These are phyloP conservation scores for Sporisorium sorghi DNA, from an alignment of 1,284 basidiomycete genomes.

Conservation along the genomic window DNA sequence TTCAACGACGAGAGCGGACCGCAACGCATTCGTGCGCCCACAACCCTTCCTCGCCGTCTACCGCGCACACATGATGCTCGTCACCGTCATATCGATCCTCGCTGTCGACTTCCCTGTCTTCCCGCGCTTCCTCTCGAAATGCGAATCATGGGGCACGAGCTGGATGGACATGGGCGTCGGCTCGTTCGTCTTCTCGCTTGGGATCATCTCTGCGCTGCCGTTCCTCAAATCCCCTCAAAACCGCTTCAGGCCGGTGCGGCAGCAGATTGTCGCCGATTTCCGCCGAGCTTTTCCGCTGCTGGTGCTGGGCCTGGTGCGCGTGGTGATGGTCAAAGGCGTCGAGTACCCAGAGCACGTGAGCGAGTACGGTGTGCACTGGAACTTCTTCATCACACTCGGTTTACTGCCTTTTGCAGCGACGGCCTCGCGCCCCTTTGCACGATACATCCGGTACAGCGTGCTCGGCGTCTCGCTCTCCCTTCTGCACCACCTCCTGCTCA, in stretches of 20 bases:
- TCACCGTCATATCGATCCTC: conserved; percentile 90
- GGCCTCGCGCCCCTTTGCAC: conserved; percentile 72
- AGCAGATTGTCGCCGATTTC: conserved; percentile 73
- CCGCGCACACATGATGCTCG: conserved; percentile 92
- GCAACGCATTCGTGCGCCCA: conserved; percentile 24
- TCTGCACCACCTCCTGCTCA: conserved; percentile 35
- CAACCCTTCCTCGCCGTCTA: conserved; percentile 82
- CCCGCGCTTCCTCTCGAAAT: conserved; percentile 87
- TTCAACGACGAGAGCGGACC: not conserved
- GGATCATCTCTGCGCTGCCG: conserved; percentile 84
- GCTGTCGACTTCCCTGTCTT: conserved; percentile 95
- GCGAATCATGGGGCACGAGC: conserved; percentile 92
- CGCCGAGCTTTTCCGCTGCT: conserved; percentile 76
- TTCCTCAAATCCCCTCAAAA: conserved; percentile 68
- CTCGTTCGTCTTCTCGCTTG: conserved; percentile 94
- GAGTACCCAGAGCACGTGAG: conserved; percentile 95
- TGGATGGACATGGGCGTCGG: conserved; percentile 97
- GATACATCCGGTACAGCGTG: conserved; percentile 75
- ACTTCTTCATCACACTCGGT: conserved; percentile 95
- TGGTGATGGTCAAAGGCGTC: conserved; percentile 88
- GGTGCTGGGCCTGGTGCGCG: conserved; percentile 80
- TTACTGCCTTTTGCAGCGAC: conserved; percentile 82
- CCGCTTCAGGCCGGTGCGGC: conserved; percentile 28
- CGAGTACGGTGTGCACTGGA: conserved; percentile 98
- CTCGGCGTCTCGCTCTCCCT: conserved; percentile 75